phyloP scores from a whole-genome alignment of 257 asterid species.

The Solanum rostratum region DNA sequence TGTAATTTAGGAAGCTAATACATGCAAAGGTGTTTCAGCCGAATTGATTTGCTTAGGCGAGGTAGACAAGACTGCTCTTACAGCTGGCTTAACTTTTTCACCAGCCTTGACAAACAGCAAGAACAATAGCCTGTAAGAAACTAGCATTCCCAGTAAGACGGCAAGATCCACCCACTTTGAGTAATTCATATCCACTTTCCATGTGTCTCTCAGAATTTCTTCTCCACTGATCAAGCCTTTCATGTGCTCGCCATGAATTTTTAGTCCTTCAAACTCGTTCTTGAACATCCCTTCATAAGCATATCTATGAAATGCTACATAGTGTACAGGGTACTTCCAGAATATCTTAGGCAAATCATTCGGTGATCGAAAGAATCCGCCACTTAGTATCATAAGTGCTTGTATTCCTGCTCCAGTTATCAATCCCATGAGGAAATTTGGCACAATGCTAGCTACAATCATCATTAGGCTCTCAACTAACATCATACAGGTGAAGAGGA shows the following conservation, averaged over 20 bases:
- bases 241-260: neutral
- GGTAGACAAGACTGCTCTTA: neutral
- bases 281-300: slow-evolving; percentile 56
- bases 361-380: slow-evolving; percentile 54
- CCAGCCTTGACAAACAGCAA: slow-evolving; percentile 22
- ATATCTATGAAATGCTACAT: slow-evolving; percentile 44
- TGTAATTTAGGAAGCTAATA: neutral
- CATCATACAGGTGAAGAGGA: slow-evolving; percentile 47
- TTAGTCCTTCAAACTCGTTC: slow-evolving; percentile 42
- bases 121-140: slow-evolving; percentile 31
- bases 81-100: slow-evolving; percentile 19
- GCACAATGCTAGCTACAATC: slow-evolving; percentile 48
- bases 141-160: slow-evolving; percentile 36
- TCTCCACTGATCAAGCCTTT: slow-evolving; percentile 27
- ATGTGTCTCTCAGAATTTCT: slow-evolving; percentile 28
- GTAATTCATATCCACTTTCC: slow-evolving; percentile 43
- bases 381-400: neutral
- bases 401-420: slow-evolving; percentile 43
- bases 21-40: neutral
- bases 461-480: slow-evolving; percentile 64
- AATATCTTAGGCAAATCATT: slow-evolving; percentile 33
- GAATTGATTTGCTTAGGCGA: neutral
- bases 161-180: slow-evolving; percentile 56
- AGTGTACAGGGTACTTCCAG: slow-evolving; percentile 63
- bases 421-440: slow-evolving; percentile 49